phyloP scores from a whole-genome alignment of 2,329 filamentous ascomycete species.

The Hypoxylon sp. region DNA sequence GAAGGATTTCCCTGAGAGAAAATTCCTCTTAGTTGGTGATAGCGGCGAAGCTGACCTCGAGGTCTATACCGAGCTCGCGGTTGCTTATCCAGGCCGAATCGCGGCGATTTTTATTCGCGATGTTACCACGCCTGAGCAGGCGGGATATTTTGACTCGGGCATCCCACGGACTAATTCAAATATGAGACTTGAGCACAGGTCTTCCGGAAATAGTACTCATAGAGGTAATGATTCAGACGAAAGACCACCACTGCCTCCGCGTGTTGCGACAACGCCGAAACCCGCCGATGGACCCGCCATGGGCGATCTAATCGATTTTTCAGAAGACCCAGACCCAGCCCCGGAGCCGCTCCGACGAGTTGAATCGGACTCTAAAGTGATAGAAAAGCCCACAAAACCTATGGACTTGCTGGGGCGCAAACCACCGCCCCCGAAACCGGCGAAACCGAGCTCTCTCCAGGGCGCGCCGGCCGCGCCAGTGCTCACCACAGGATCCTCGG shows the following conservation, averaged over 20 bases:
- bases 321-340: constrained; percentile 67
- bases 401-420: constrained; percentile 53
- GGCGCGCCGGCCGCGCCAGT: constrained; percentile 55
- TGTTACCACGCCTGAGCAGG: constrained; percentile 83
- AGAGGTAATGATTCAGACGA: constrained; percentile 39
- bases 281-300: constrained; percentile 59
- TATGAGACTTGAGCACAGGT: constrained; percentile 34
- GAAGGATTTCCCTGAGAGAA: constrained; percentile 88
- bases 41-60: constrained; percentile 97
- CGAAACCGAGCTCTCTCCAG: constrained; percentile 70
- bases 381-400: constrained; percentile 51
- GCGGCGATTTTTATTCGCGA: constrained; percentile 94
- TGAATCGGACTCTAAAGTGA: constrained; percentile 53
- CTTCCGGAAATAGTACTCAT: constrained; percentile 36
- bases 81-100: constrained; percentile 86
- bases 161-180: constrained; percentile 48
- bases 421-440: constrained; percentile 68
- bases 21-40: constrained; percentile 93
- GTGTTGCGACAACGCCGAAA: constrained; percentile 48
- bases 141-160: constrained; percentile 82
- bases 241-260: constrained; percentile 56
- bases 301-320: constrained; percentile 74
- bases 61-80: constrained; percentile 93
- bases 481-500: constrained; percentile 31
- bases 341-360: constrained; percentile 55